phyloP scores from a whole-genome alignment of 2,329 filamentous ascomycete genomes.

The Metarhizium sp. region DNA sequence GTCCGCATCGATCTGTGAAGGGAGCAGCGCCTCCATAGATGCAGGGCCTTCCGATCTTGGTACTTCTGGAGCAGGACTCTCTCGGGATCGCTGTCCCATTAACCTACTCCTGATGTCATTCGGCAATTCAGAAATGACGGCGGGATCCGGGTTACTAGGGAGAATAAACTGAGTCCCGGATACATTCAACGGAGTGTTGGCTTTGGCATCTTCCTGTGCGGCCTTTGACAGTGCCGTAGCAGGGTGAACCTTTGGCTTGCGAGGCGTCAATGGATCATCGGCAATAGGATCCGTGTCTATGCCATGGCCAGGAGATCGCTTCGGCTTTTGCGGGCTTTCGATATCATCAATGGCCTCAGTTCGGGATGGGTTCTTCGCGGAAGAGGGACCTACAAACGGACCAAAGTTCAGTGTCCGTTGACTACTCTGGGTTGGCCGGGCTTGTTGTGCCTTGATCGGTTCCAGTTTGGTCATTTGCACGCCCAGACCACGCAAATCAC shows the following conservation, averaged over 20 bases:
- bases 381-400: slow-evolving; percentile 30
- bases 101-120: slow-evolving; percentile 72
- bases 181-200: slow-evolving; percentile 65
- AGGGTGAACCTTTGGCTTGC: slow-evolving; percentile 43
- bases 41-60: slow-evolving; percentile 31
- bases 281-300: slow-evolving; percentile 41
- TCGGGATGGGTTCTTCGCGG: slow-evolving; percentile 29
- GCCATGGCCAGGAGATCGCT: slow-evolving; percentile 16
- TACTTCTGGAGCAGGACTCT: slow-evolving; percentile 10
- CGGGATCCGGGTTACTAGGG: slow-evolving; percentile 71
- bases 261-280: slow-evolving; percentile 43
- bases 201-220: slow-evolving; percentile 39
- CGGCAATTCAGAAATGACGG: slow-evolving; percentile 76
- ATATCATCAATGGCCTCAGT: slow-evolving; percentile 43
- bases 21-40: slow-evolving; percentile 33
- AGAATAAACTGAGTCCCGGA: slow-evolving; percentile 87
- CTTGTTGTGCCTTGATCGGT: slow-evolving; percentile 49
- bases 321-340: slow-evolving; percentile 26
- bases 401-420: slow-evolving; percentile 73
- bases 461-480: slow-evolving; percentile 92
- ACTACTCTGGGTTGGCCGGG: slow-evolving; percentile 57
- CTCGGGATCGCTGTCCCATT: slow-evolving; percentile 43
- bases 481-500: slow-evolving; percentile 85
- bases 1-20: slow-evolving; percentile 77
- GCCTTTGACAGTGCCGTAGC: slow-evolving; percentile 42